These are phyloP conservation scores for Trifolium dubium DNA, from an alignment of 306 rosid genomes.

Conservation along the genomic window DNA sequence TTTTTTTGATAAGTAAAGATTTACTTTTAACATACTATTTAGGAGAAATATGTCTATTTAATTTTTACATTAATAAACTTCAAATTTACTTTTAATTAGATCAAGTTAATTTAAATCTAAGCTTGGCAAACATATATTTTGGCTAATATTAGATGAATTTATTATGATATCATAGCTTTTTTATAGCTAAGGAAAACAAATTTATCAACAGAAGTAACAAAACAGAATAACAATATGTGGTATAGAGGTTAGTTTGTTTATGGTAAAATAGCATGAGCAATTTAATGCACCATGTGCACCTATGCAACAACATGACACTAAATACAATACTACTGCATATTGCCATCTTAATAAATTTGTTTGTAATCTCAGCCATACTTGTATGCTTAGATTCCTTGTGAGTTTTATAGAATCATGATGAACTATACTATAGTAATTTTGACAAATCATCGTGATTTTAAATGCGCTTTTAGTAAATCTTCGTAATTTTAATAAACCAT, in stretches of 20 bases:
- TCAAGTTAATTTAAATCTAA: background rate
- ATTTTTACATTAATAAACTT: conserved; percentile 1
- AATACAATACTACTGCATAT: background rate
- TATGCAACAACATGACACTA: background rate
- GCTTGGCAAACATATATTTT: background rate
- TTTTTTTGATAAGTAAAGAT: no score
- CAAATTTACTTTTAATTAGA: background rate
- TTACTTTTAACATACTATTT: no score
- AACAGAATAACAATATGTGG: background rate
- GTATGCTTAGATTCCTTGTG: no score
- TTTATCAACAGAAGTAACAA: background rate
- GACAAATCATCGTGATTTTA: no score
- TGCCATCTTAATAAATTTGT: background rate
- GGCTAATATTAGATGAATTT: background rate
- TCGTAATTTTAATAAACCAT: no score
- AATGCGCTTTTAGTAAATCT: no score
- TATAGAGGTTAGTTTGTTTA: conserved; percentile 7
- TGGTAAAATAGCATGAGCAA: conserved; percentile 7
- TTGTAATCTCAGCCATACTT: background rate
- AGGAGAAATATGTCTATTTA: background rate
- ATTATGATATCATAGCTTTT: background rate
- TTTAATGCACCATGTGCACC: conserved; percentile 10
- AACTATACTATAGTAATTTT: no score
- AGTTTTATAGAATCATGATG: no score
- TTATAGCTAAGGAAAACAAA: background rate